Evolutionary conservation across 2,329 filamentous ascomycete species (phyloP).

Genomic region (Apiospora aurea): DNA sequence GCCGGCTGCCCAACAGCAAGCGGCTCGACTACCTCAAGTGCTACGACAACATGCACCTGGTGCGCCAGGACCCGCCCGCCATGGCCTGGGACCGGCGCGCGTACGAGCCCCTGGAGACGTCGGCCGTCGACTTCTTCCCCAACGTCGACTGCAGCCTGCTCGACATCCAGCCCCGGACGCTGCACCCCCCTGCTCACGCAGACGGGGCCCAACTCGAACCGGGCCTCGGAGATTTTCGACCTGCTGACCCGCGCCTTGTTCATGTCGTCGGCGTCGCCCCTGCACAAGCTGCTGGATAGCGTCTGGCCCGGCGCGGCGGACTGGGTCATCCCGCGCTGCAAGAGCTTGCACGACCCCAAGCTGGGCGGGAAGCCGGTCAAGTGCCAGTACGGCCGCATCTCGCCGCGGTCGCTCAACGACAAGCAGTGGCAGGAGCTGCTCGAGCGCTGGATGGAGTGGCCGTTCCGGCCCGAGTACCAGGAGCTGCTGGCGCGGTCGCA

Average conservation of each 20-base stretch:
- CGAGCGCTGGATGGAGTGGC: constrained; percentile 70
- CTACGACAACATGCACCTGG: constrained; percentile 62
- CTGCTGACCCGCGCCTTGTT: constrained; percentile 56
- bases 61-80: constrained; percentile 56
- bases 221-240: constrained; percentile 59
- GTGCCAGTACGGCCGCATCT: constrained; percentile 49
- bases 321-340: constrained; percentile 56
- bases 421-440: constrained; percentile 65
- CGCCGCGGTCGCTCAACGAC: constrained; percentile 57
- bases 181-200: constrained; percentile 57
- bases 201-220: constrained; percentile 48
- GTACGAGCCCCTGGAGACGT: constrained; percentile 71
- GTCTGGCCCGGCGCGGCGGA: constrained; percentile 68
- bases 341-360: constrained; percentile 54
- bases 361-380: constrained; percentile 53
- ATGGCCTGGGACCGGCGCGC: constrained; percentile 74
- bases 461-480: constrained; percentile 61
- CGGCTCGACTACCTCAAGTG: constrained; percentile 47
- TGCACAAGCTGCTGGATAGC: constrained; percentile 54
- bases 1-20: constrained; percentile 41
- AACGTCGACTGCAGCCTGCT: constrained; percentile 63
- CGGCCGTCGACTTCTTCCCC: constrained; percentile 71
- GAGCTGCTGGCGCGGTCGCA: constrained; percentile 54
- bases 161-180: constrained; percentile 69
- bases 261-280: constrained; percentile 39